Evolutionary conservation across 495 filamentous ascomycete genomes (phyloP).

Genomic region (Annulohypoxylon maeteangense): DNA sequence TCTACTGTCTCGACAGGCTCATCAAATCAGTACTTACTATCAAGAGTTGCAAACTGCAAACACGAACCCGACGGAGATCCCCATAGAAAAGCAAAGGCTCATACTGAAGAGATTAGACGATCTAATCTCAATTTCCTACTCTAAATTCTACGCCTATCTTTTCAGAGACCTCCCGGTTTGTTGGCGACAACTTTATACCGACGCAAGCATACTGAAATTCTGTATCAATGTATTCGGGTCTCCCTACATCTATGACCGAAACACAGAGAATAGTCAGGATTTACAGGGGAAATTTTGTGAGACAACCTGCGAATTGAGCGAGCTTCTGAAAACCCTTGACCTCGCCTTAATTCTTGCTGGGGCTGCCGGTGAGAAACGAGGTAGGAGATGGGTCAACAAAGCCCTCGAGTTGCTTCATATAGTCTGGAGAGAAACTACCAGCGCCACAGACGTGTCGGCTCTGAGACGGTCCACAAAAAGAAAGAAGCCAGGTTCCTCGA

Average conservation of each 20-base stretch:
- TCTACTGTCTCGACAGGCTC: slow-evolving; percentile 52
- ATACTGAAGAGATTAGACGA: slow-evolving; percentile 55
- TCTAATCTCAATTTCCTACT: slow-evolving; percentile 55
- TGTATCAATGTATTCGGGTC: slow-evolving; percentile 56
- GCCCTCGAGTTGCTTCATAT: slow-evolving; percentile 60
- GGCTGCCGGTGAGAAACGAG: slow-evolving; percentile 61
- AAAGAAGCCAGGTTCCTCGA: slow-evolving; percentile 36
- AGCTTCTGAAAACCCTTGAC: slow-evolving; percentile 75
- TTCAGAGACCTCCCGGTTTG: slow-evolving; percentile 78
- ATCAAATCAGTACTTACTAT: slow-evolving; percentile 38
- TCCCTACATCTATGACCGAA: slow-evolving; percentile 28
- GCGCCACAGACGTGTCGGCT: background rate
- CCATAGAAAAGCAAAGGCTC: slow-evolving; percentile 20
- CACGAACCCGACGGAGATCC: background rate
- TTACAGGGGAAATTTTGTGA: slow-evolving; percentile 4
- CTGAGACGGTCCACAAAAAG: slow-evolving; percentile 41
- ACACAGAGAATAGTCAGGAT: slow-evolving; percentile 31
- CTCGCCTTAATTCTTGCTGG: slow-evolving; percentile 86
- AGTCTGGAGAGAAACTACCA: slow-evolving; percentile 33
- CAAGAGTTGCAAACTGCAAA: slow-evolving; percentile 1
- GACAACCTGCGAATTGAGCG: slow-evolving; percentile 51
- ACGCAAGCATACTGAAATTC: slow-evolving; percentile 75
- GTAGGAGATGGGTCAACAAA: slow-evolving; percentile 69
- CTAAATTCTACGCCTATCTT: slow-evolving; percentile 77
- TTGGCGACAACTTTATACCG: slow-evolving; percentile 83